Percentiles rank a stretch among this genome's conserved stretches.
Evolutionary conservation across 2,329 filamentous ascomycete genomes (phyloP).

Genomic region (Talaromyces marneffei): DNA sequence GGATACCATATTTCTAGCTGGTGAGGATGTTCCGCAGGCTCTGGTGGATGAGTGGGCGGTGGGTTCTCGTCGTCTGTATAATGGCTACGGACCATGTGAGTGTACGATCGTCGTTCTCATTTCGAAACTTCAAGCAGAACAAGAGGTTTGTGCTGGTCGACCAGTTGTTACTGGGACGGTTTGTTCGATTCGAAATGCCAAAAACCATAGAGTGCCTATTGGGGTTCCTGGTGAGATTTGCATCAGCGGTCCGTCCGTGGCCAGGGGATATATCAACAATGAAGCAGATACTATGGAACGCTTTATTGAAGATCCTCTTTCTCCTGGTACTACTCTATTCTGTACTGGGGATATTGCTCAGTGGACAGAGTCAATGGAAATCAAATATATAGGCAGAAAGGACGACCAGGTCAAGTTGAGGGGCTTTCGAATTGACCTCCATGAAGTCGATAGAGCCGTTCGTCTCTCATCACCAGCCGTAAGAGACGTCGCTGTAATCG

Average conservation of each 20-base stretch:
- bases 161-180: constrained; percentile 33
- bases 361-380: constrained; percentile 31
- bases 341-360: constrained; percentile 40
- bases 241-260: constrained; percentile 41
- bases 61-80: constrained; percentile 28
- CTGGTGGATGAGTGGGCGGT: constrained; percentile 31
- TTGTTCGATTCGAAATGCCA: constrained; percentile 38
- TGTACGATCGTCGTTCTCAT: not conserved
- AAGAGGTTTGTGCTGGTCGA: constrained; percentile 33
- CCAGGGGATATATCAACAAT: constrained; percentile 36
- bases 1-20: constrained; percentile 29
- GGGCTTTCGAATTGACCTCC: constrained; percentile 38
- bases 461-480: not conserved
- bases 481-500: not conserved
- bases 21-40: constrained; percentile 33
- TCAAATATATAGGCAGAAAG: constrained; percentile 37
- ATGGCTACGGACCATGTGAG: constrained; percentile 44
- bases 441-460: constrained; percentile 24
- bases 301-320: constrained; percentile 29
- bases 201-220: constrained; percentile 23
- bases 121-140: not conserved
- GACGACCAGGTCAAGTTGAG: constrained; percentile 40
- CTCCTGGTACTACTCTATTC: constrained; percentile 30
- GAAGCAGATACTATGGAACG: constrained; percentile 24
- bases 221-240: constrained; percentile 41